These are phyloP conservation scores for Lentinula novae-zelandiae DNA, from an alignment of 1,284 basidiomycete genomes.

Conservation along the genomic window DNA sequence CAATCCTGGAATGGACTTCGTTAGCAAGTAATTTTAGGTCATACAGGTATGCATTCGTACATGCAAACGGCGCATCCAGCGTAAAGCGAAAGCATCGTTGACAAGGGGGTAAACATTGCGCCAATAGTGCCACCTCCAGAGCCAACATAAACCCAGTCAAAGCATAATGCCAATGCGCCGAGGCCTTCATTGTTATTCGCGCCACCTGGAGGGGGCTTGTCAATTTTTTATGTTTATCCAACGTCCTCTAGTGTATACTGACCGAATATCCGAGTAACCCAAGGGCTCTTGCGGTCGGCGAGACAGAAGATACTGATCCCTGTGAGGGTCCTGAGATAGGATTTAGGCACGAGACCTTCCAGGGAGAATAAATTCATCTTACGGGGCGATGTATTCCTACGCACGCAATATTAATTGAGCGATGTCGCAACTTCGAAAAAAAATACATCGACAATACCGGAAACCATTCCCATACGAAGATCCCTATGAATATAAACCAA, in stretches of 20 bases:
- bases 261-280: constrained; percentile 57
- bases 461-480: constrained; percentile 51
- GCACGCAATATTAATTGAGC: not conserved
- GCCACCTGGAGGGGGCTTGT: constrained; percentile 18
- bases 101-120: constrained; percentile 32
- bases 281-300: constrained; percentile 46
- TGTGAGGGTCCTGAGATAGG: constrained; percentile 37
- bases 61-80: constrained; percentile 27
- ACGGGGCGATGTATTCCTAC: constrained; percentile 19
- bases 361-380: not conserved
- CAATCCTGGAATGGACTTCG: constrained; percentile 14
- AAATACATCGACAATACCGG: constrained; percentile 17
- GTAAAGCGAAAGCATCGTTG: constrained; percentile 31
- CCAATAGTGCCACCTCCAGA: constrained; percentile 15
- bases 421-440: not conserved
- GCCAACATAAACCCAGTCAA: constrained; percentile 32
- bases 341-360: not conserved
- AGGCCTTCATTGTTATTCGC: constrained; percentile 9
- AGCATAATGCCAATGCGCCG: constrained; percentile 19
- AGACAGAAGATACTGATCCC: constrained; percentile 60
- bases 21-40: not conserved
- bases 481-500: constrained; percentile 48
- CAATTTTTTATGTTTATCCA: not conserved
- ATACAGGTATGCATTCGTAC: constrained; percentile 16
- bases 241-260: not conserved